These are phyloP conservation scores for Cystobasidiopsis lactophilus DNA, from an alignment of 768 basidiomycete genomes.

Conservation along the genomic window DNA sequence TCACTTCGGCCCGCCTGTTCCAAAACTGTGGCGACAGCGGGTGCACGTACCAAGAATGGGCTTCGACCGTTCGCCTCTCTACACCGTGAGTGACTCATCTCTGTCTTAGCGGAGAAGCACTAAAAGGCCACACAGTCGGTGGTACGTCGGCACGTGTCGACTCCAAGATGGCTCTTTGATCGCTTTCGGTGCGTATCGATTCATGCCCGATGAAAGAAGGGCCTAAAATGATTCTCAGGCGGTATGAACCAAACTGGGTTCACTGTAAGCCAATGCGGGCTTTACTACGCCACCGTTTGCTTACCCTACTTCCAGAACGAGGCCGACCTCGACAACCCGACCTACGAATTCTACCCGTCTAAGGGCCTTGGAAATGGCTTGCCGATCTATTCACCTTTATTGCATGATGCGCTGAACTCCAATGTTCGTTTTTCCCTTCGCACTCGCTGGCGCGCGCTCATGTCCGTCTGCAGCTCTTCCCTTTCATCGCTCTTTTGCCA, in stretches of 20 bases:
- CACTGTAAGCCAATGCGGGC: slow-evolving; percentile 37
- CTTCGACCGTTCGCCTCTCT: slow-evolving; percentile 50
- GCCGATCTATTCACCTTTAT: slow-evolving; percentile 30
- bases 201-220: no score
- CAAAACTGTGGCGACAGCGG: slow-evolving; percentile 46
- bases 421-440: no score
- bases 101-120: no score
- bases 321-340: slow-evolving; percentile 61
- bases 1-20: slow-evolving; percentile 54
- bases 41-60: slow-evolving; percentile 58
- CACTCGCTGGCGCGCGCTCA: no score
- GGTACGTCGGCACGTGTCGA: slow-evolving; percentile 26
- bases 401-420: slow-evolving; percentile 45
- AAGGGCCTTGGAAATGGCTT: slow-evolving; percentile 36
- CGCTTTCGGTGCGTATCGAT: slow-evolving; percentile 46
- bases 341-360: slow-evolving; percentile 59
- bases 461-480: slow-evolving; percentile 39
- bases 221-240: no score
- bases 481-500: slow-evolving; percentile 49
- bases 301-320: no score
- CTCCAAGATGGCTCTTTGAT: slow-evolving; percentile 49
- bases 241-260: slow-evolving; percentile 39
- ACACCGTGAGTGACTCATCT: no score
- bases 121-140: no score
- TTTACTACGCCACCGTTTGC: neutral